Evolutionary conservation across 1,139 yeast species (phyloP).

Genomic region (Suhomyces ambrosiae): DNA sequence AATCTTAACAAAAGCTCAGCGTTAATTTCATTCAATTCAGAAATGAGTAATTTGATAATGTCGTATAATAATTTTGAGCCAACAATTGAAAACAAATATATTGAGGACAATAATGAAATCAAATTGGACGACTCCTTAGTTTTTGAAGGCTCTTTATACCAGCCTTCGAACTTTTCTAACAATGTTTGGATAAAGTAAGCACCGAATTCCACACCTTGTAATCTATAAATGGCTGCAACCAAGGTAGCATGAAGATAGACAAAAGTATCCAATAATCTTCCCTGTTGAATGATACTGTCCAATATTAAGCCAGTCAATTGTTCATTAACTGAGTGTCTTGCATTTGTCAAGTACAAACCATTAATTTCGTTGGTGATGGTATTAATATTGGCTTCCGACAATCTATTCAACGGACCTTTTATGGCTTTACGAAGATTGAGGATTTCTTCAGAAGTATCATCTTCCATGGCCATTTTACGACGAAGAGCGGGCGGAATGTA

Average conservation of each 20-base stretch:
- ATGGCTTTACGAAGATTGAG: slow-evolving; percentile 57
- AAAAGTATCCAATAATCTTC: slow-evolving; percentile 70
- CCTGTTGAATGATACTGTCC: slow-evolving; percentile 69
- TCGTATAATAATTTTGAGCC: slow-evolving; percentile 79
- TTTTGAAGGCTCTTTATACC: slow-evolving; percentile 26
- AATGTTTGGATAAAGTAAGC: slow-evolving; percentile 80
- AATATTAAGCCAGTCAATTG: slow-evolving; percentile 63
- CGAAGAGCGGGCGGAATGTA: slow-evolving; percentile 89
- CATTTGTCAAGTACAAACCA: slow-evolving; percentile 59
- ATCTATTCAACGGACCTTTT: slow-evolving; percentile 80
- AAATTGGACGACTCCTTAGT: slow-evolving; percentile 69
- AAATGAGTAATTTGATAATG: slow-evolving; percentile 58
- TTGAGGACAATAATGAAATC: slow-evolving; percentile 71
- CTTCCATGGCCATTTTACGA: slow-evolving; percentile 48
- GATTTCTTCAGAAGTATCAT: slow-evolving; percentile 48
- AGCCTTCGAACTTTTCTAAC: slow-evolving; percentile 62
- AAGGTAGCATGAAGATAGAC: slow-evolving; percentile 80
- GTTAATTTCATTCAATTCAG: slow-evolving; percentile 63
- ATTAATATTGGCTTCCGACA: slow-evolving; percentile 81
- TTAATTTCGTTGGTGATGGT: slow-evolving; percentile 72
- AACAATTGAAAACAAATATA: slow-evolving; percentile 75
- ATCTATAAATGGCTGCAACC: slow-evolving; percentile 70
- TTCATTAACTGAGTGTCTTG: slow-evolving; percentile 78
- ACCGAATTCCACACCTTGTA: slow-evolving; percentile 88
- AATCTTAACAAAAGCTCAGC: slow-evolving; percentile 78